Conservation (phyloP, 169 alveolate species). For the Toxoplasma gondii region DNA sequence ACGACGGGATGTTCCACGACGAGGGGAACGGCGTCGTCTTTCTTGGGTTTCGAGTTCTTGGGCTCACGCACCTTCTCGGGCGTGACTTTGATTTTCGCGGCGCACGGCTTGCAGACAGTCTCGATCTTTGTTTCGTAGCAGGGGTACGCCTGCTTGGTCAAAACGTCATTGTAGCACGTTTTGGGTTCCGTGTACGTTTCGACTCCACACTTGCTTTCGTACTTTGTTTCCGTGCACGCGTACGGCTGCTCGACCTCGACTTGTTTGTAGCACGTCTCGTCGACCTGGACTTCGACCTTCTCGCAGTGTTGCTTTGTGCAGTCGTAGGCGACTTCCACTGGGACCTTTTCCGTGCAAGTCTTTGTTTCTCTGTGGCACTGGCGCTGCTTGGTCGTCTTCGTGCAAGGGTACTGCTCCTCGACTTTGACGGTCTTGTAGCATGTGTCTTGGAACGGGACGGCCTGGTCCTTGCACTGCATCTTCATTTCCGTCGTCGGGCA, state of each 20-base stretch:
- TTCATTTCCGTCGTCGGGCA: conserved; percentile 66
- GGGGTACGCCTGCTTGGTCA: conserved; percentile 64
- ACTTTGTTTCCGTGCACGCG: conserved; percentile 62
- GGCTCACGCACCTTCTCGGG: conserved; percentile 17
- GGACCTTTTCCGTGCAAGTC: conserved; percentile 51
- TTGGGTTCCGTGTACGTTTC: conserved; percentile 43
- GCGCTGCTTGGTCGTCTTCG: conserved; percentile 50
- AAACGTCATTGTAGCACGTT: conserved; percentile 67
- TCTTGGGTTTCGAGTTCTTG: neutral
- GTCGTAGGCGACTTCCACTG: conserved; percentile 63
- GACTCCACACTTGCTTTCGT: conserved; percentile 60
- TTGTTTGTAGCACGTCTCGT: conserved; percentile 59
- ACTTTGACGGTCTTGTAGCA: conserved; percentile 58
- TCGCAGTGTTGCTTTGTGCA: conserved; percentile 66
- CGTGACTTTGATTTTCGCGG: conserved; percentile 23
- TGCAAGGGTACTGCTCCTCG: conserved; percentile 61
- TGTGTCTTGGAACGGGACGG: conserved; percentile 64
- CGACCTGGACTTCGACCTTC: conserved; percentile 48
- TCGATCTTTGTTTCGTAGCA: conserved; percentile 59
- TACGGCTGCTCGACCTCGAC: conserved; percentile 55
- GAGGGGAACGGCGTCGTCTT: neutral
- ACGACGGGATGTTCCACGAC: neutral
- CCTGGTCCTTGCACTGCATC: conserved; percentile 57
- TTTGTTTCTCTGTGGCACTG: conserved; percentile 63
- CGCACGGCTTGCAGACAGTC: conserved; percentile 35